Percentiles rank a stretch among this genome's conserved stretches.
Evolutionary conservation across 2,329 filamentous ascomycete genomes (phyloP).

Genomic region (Trichoderma pleuroti): DNA sequence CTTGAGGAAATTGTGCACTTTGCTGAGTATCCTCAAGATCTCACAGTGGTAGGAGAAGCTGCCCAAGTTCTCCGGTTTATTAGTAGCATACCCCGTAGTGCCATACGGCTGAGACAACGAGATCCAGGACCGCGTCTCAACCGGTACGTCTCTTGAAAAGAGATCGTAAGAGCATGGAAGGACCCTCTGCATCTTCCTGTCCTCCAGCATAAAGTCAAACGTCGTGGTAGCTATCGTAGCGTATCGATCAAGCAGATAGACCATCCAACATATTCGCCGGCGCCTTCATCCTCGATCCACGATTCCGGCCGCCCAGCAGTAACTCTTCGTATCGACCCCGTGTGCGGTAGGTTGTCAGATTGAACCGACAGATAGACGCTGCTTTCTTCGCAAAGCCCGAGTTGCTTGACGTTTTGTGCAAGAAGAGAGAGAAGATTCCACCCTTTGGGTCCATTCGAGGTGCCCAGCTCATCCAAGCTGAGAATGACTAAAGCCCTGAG

Average conservation of each 20-base stretch:
- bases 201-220: constrained; percentile 42
- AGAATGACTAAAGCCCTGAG: constrained; percentile 41
- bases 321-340: constrained; percentile 36
- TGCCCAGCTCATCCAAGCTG: constrained; percentile 40
- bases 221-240: constrained; percentile 41
- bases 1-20: constrained; percentile 43
- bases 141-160: constrained; percentile 42
- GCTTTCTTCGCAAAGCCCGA: constrained; percentile 39
- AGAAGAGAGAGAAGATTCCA: constrained; percentile 42
- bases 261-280: constrained; percentile 43
- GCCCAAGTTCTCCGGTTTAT: constrained; percentile 41
- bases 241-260: constrained; percentile 44
- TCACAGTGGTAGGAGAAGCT: constrained; percentile 46
- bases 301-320: constrained; percentile 37
- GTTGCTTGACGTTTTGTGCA: constrained; percentile 38
- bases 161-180: constrained; percentile 44
- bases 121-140: constrained; percentile 38
- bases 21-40: constrained; percentile 41
- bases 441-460: constrained; percentile 41
- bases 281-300: constrained; percentile 46
- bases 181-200: constrained; percentile 38
- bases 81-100: constrained; percentile 30
- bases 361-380: constrained; percentile 37
- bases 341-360: constrained; percentile 31
- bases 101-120: constrained; percentile 27